Conservation (phyloP, 2,329 filamentous ascomycete species). For the Thielaviopsis populi region DNA sequence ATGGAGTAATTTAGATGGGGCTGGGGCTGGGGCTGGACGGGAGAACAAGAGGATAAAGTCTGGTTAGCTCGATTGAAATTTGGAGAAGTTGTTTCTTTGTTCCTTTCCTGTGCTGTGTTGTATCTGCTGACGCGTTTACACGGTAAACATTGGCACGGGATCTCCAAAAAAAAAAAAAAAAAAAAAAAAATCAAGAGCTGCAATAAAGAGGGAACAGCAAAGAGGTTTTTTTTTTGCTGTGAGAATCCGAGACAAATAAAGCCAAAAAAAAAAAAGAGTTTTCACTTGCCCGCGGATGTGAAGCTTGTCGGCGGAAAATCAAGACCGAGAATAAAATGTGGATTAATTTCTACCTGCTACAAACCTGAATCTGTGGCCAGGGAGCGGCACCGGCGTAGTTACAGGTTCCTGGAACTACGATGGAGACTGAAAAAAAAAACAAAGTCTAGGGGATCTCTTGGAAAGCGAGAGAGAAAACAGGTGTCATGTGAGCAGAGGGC, state of each 20-base stretch:
- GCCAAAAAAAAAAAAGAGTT: not conserved
- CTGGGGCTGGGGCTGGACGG: not conserved
- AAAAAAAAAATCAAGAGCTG: not conserved
- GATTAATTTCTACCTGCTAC: no score
- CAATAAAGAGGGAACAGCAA: not conserved
- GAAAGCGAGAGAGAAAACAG: not conserved
- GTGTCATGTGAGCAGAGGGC: not conserved
- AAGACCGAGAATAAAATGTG: not conserved
- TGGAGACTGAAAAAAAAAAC: no score
- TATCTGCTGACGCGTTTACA: not conserved
- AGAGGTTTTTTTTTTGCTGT: not conserved
- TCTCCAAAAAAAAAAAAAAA: not conserved
- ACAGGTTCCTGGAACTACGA: no score
- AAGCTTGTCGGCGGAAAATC: no score
- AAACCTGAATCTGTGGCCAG: not conserved
- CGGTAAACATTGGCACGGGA: not conserved
- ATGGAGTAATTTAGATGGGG: not conserved
- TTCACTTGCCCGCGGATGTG: not conserved
- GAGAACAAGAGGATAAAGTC: not conserved
- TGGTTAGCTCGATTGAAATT: not conserved
- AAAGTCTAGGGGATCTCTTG: not conserved
- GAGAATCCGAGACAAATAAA: not conserved
- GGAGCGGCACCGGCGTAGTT: not conserved
- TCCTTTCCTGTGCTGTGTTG: not conserved
- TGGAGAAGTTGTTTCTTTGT: not conserved